Evolutionary conservation across 2,329 filamentous ascomycete genomes (phyloP), one percentile per base, ranked within the genome.

Genomic region (Polytolypa hystricis): DNA sequence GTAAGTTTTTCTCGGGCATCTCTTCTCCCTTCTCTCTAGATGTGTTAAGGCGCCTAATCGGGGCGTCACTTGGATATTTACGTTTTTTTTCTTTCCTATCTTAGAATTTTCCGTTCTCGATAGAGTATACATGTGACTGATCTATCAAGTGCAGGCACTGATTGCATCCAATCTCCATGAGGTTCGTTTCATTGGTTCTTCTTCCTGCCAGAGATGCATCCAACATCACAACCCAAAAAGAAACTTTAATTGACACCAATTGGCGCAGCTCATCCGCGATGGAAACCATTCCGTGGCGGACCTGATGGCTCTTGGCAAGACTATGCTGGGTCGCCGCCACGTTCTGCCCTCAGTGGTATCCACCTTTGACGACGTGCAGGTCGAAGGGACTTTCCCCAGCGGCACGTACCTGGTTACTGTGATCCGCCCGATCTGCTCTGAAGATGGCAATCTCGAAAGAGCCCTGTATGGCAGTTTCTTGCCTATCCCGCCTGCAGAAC

Each of bases 381-480:
- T 96, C 46, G 89, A 96, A 62, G 89, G 89, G 41, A 96, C 87
- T 2, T 96, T 96, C 55, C 80, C 77, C 18, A 81, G 75, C 5
- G 89, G 89, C 37, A 94, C 87, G 2, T 95, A 94, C 55, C 77
- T 96, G 27, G 87, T 96, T 23, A 96, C 89, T 0, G 84, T 96
- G 12, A 85, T 94, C 62, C 77, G 93, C 55, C 89, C 89, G 17
- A 81, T 96, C 59, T 77, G 78, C 46, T 79, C 77, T 42, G 81
- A 94, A 46, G 82, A 95, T 55, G 89, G 87, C 4, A 79, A 95
- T 58, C 68, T 95, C 21, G 77, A 75, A n/a, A 79, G 79, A 51
- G 89, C 89, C 1, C 67, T 96, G 3, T 96, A 95, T 58, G 86
- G 86, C 17, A 89, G 81, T 44, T 95, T 96, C 58, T 66, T 96